Conservation (phyloP, 768 basidiomycete genomes). For the Flagelloscypha sp. region DNA sequence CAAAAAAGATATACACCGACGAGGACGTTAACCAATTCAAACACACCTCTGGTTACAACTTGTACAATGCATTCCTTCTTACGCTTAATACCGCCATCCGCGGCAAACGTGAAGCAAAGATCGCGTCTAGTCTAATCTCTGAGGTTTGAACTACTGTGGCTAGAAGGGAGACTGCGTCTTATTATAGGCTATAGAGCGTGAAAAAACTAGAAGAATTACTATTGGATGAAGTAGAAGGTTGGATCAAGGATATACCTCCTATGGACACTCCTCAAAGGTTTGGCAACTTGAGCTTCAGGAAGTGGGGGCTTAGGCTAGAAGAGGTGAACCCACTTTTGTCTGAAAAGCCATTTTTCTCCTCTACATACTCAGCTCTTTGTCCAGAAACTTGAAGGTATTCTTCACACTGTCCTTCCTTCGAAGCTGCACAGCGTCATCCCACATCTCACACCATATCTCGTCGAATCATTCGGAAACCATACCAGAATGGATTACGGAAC, state of each 20-base stretch:
- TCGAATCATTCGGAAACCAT: conserved; percentile 84
- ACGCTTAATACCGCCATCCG: conserved; percentile 73
- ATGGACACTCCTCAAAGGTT: conserved; percentile 72
- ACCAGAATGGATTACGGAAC: conserved; percentile 93
- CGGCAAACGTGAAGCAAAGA: conserved; percentile 47
- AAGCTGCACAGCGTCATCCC: conserved; percentile 39
- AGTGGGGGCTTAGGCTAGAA: conserved; percentile 73
- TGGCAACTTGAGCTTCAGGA: conserved; percentile 86
- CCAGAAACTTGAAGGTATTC: conserved; percentile 48
- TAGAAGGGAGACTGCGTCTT: background rate
- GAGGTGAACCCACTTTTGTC: conserved; percentile 39
- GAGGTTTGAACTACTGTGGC: background rate
- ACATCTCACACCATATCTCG: conserved; percentile 69
- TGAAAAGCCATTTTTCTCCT: conserved; percentile 7
- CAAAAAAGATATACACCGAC: conserved; percentile 60
- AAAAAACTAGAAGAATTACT: conserved; percentile 44
- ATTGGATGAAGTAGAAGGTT: conserved; percentile 56
- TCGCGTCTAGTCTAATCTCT: conserved; percentile 16
- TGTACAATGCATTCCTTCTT: conserved; percentile 68
- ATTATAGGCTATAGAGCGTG: conserved; percentile 1
- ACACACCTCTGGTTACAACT: conserved; percentile 57
- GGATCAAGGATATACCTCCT: conserved; percentile 80
- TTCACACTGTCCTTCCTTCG: conserved; percentile 39
- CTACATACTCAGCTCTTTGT: conserved; percentile 4
- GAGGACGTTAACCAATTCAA: conserved; percentile 70